phyloP scores from a whole-genome alignment of 164 flowering plant species.

The Stephania cephalantha region DNA sequence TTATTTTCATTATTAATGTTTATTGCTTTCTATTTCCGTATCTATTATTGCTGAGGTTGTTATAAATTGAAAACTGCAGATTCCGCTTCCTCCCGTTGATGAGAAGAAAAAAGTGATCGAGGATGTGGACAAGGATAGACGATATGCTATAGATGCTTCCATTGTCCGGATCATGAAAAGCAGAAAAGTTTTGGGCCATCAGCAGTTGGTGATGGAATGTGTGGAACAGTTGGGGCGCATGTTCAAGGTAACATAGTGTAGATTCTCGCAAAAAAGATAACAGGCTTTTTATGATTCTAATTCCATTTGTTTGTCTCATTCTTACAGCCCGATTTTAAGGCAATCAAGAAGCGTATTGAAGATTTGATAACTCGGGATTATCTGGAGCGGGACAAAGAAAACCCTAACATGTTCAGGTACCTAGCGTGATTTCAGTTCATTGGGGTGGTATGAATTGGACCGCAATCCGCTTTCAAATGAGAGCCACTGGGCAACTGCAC shows the following conservation, averaged over 20 bases:
- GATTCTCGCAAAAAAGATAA: background rate
- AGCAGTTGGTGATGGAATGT: conserved; percentile 83
- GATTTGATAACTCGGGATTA: conserved; percentile 81
- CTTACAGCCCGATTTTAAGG: conserved; percentile 77
- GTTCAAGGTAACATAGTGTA: conserved; percentile 54
- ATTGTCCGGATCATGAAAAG: conserved; percentile 95
- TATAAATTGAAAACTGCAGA: conserved; percentile 32
- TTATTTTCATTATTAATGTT: background rate
- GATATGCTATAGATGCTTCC: conserved; percentile 93
- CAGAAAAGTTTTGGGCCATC: conserved; percentile 80
- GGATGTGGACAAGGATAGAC: conserved; percentile 88
- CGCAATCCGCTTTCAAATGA: background rate
- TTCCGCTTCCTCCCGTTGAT: conserved; percentile 79
- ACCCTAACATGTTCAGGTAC: conserved; percentile 71
- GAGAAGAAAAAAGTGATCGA: conserved; percentile 88
- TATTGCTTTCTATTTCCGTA: no score
- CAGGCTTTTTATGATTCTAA: no score
- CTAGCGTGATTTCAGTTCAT: conserved; percentile 48
- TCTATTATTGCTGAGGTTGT: background rate
- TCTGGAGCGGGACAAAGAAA: conserved; percentile 78
- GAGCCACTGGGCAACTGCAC: conserved; percentile 12
- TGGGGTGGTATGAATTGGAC: conserved; percentile 3
- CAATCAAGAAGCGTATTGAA: conserved; percentile 78
- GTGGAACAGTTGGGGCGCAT: conserved; percentile 87
- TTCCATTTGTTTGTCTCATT: background rate